These are phyloP conservation scores for Mariannaea sp. DNA, from an alignment of 2,329 filamentous ascomycete species.

Conservation along the genomic window DNA sequence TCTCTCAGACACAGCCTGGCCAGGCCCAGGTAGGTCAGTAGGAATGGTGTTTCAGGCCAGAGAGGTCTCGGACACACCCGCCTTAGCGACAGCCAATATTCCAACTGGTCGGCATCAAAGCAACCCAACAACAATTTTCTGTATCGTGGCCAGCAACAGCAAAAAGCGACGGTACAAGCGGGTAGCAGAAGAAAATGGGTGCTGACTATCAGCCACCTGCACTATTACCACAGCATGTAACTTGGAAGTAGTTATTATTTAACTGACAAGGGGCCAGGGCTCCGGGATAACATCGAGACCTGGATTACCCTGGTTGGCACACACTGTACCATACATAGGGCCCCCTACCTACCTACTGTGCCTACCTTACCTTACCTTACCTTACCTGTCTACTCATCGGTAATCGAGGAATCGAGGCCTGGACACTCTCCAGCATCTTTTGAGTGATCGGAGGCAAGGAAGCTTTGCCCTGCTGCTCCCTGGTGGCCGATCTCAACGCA, in stretches of 20 bases:
- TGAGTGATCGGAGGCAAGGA: constrained; percentile 27
- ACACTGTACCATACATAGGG: too few relatives aligned
- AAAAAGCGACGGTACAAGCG: neutral
- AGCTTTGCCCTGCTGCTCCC: constrained; percentile 29
- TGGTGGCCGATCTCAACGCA: constrained; percentile 29
- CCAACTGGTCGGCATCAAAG: too few relatives aligned
- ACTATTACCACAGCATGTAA: neutral
- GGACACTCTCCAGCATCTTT: constrained; percentile 17
- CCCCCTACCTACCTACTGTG: too few relatives aligned
- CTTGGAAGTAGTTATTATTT: neutral
- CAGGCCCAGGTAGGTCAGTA: constrained; percentile 5
- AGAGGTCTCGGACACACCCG: constrained; percentile 21
- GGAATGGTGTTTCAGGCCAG: constrained; percentile 11
- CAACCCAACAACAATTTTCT: constrained; percentile 6
- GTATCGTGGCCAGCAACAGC: neutral
- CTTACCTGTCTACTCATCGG: constrained; percentile 11
- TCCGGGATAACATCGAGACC: constrained; percentile 3
- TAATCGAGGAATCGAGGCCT: constrained; percentile 15
- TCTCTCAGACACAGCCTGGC: constrained; percentile 3
- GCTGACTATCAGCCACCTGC: neutral
- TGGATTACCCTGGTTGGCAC: constrained; percentile 14
- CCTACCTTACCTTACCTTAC: too few relatives aligned
- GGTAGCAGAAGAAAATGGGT: neutral
- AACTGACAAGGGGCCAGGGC: neutral
- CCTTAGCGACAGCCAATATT: constrained; percentile 12